Evolutionary conservation across 805 yeast species (phyloP).

Genomic region (Ogataea populi-albae): DNA sequence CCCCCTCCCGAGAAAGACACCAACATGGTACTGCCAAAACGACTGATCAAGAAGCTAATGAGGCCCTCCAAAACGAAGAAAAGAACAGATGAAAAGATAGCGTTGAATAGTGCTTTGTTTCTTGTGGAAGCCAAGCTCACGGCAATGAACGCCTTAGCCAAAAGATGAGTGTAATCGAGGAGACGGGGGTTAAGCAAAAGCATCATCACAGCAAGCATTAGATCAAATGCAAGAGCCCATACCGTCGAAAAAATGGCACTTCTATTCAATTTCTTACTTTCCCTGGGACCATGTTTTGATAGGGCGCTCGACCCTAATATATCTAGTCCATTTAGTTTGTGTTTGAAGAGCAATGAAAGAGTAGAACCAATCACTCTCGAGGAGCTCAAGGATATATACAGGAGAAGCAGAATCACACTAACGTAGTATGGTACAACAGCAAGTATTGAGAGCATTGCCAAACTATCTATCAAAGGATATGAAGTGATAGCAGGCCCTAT

Average conservation of each 20-base stretch:
- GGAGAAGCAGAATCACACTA: slow-evolving; percentile 18
- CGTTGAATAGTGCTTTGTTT: slow-evolving; percentile 28
- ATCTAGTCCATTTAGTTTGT: slow-evolving; percentile 23
- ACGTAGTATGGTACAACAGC: slow-evolving; percentile 29
- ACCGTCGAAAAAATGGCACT: slow-evolving; percentile 10
- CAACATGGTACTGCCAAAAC: slow-evolving; percentile 12
- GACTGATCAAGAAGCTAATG: slow-evolving; percentile 2
- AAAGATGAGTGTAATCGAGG: slow-evolving; percentile 26
- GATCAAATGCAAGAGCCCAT: slow-evolving; percentile 17
- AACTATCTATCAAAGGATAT: slow-evolving; percentile 28
- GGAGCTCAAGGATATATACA: slow-evolving; percentile 27
- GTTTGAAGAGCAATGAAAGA: slow-evolving; percentile 26
- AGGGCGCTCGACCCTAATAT: slow-evolving; percentile 3
- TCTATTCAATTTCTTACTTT: not conserved
- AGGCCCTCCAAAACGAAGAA: slow-evolving; percentile 18
- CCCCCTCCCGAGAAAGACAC: slow-evolving; percentile 3
- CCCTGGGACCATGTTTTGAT: not conserved
- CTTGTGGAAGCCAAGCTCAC: slow-evolving; percentile 31
- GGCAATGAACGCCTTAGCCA: slow-evolving; percentile 35
- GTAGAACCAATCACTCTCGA: slow-evolving; percentile 27
- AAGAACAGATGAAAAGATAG: slow-evolving; percentile 25
- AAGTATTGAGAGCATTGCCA: slow-evolving; percentile 28
- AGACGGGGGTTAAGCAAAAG: slow-evolving; percentile 23
- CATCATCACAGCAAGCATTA: slow-evolving; percentile 16
- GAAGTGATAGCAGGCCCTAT: slow-evolving; percentile 8